Conservation (phyloP, 116 monocot species). For the Posidonia oceanica region DNA sequence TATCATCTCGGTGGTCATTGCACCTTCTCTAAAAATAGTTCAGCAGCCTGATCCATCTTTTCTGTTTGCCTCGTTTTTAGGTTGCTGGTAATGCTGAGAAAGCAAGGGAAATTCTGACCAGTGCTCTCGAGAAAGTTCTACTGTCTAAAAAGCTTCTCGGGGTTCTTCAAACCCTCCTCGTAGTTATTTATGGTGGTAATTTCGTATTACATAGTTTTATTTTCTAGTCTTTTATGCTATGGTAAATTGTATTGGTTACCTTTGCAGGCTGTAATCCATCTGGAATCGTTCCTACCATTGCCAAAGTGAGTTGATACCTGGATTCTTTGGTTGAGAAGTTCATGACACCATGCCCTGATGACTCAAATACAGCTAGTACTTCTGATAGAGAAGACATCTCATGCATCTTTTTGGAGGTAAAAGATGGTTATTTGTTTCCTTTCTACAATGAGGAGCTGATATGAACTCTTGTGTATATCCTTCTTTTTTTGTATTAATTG, state of each 20-base stretch:
- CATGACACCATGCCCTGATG: slow-evolving; percentile 43
- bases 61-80: slow-evolving; percentile 17
- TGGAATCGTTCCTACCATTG: slow-evolving; percentile 62
- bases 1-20: background rate
- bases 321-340: slow-evolving; percentile 95
- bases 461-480: too few species aligned
- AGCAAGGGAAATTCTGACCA: slow-evolving; percentile 61
- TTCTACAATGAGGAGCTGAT: too few species aligned
- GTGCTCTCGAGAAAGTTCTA: slow-evolving; percentile 33
- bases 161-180: slow-evolving; percentile 22
- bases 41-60: too few species aligned
- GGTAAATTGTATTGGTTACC: background rate
- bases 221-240: background rate
- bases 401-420: slow-evolving; percentile 91
- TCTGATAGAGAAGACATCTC: slow-evolving; percentile 86
- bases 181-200: background rate
- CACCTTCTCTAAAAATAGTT: background rate
- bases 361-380: slow-evolving; percentile 33
- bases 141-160: slow-evolving; percentile 72
- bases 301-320: slow-evolving; percentile 64
- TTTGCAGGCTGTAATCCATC: slow-evolving; percentile 78
- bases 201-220: background rate
- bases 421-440: background rate
- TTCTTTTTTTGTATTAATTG: too few species aligned
- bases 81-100: slow-evolving; percentile 70